These are phyloP conservation scores for Toxicodendron radicans DNA, from an alignment of 345 rosid species.

Conservation along the genomic window DNA sequence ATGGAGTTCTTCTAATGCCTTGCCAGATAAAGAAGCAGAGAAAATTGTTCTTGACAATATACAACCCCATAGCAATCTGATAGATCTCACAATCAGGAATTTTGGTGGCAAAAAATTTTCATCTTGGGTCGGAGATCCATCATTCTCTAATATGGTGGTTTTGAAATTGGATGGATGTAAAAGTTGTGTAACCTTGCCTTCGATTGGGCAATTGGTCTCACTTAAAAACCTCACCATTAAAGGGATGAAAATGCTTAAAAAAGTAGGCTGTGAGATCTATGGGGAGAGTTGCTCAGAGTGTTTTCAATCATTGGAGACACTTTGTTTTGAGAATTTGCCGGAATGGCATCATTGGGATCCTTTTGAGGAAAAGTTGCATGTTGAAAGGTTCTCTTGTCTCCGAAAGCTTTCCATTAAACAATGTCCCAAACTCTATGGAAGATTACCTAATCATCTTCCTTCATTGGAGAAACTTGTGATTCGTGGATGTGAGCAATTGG, in stretches of 20 bases:
- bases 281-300: neutral
- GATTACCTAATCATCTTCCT: neutral
- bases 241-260: neutral
- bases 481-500: neutral
- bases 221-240: slow-evolving; percentile 2
- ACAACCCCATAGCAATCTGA: neutral
- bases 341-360: neutral
- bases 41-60: neutral
- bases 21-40: too few species aligned
- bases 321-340: neutral
- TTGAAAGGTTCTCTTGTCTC: neutral
- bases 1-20: neutral
- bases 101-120: neutral
- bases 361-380: neutral
- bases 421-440: neutral
- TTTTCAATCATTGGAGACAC: neutral
- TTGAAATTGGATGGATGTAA: neutral
- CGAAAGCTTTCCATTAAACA: neutral
- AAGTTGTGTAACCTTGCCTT: neutral
- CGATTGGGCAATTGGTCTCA: neutral
- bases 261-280: neutral
- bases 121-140: neutral
- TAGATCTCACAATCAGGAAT: neutral
- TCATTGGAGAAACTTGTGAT: neutral
- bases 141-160: neutral